Base-by-base conservation (phyloP, 164 flowering plant genomes). In the Houttuynia cordata region DNA sequence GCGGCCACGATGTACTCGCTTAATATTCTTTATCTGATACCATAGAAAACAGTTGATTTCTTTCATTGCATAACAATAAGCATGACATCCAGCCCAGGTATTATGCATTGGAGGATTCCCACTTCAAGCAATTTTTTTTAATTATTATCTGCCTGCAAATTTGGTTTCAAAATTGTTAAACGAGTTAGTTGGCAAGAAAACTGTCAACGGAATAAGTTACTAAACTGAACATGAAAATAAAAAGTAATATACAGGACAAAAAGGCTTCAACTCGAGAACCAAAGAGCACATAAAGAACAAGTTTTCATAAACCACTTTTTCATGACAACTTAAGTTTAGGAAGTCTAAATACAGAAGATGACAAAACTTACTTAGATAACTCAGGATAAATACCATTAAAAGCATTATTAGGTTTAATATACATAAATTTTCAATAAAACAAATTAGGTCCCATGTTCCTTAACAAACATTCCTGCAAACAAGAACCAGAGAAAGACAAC, bases 391-490 rank as follows among this genome's bases (percentile, higher is more conserved):
- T 54, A 81, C 77, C 85, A 84, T 66, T 60, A 80, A 54, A 49
- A 87, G 71, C 61, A 74, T 81, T 62, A 79, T 73, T 62, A 87
- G 67, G 66, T 78, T 69, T 51, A 82, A 65, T 65, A 84, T 62
- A 51, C 90, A 83, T 15, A 87, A 56, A 63, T 87, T 80, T 72
- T 87, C 86, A 18, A 87, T 74, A 67, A 84, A 84, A 66, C 94
- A 87, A 12, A 55, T 19, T 15, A 81, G 13, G 61, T 84, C 87
- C 90, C 90, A 84, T 70, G 81, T 76, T 66, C 85, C 85, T 41
- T 72, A 40, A 63, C 90, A 84, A 55, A 83, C 64, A 45, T 71
- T 80, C 70, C 87, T 84, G 74, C 72, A 73, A 65, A 39, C 57
- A 10, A 56, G 1, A 51, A 53, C 19, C n/a, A n/a, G n/a, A n/a